Evolutionary conservation across 768 basidiomycete genomes (phyloP).

Genomic region (Termitomyces sp.): DNA sequence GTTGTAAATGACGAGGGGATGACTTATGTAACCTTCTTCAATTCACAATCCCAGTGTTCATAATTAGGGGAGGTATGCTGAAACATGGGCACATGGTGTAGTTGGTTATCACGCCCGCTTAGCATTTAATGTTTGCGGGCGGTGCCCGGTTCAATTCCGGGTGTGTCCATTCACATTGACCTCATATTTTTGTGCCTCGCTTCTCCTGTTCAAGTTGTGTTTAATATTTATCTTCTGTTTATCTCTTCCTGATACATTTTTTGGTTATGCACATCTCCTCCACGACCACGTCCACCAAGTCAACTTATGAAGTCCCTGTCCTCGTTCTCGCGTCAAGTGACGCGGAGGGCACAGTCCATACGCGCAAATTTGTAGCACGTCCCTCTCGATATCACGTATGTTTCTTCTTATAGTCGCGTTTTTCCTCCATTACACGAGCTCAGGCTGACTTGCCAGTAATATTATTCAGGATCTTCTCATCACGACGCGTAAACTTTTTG

Average conservation of each 20-base stretch:
- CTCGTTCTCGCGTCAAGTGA: slow-evolving; percentile 19
- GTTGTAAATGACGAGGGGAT: no score
- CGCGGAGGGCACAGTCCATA: not conserved
- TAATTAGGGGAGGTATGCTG: not conserved
- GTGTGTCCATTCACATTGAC: slow-evolving; percentile 23
- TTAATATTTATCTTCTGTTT: no score
- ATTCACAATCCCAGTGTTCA: no score
- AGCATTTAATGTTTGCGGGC: slow-evolving; percentile 21
- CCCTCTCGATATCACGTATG: slow-evolving; percentile 22
- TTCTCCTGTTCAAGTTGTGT: no score
- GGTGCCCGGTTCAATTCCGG: slow-evolving; percentile 29
- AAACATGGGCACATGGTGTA: slow-evolving; percentile 26
- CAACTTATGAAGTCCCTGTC: slow-evolving; percentile 21
- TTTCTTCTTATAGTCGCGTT: not conserved
- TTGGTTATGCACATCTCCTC: slow-evolving; percentile 19
- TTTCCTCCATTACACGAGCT: not conserved
- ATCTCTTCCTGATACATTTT: not conserved
- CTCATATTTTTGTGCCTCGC: no score
- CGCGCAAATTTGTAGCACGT: slow-evolving; percentile 22
- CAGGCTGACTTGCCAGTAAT: not conserved
- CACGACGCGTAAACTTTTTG: slow-evolving; percentile 15
- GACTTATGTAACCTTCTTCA: no score
- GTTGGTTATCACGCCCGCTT: slow-evolving; percentile 32
- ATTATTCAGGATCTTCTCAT: slow-evolving; percentile 20
- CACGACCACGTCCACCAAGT: slow-evolving; percentile 15